A percentile compares a stretch with the other conserved stretches of the same genome.
Evolutionary conservation across 352 stramenopile species (phyloP).

Genomic region (Globisporangium nagaii): DNA sequence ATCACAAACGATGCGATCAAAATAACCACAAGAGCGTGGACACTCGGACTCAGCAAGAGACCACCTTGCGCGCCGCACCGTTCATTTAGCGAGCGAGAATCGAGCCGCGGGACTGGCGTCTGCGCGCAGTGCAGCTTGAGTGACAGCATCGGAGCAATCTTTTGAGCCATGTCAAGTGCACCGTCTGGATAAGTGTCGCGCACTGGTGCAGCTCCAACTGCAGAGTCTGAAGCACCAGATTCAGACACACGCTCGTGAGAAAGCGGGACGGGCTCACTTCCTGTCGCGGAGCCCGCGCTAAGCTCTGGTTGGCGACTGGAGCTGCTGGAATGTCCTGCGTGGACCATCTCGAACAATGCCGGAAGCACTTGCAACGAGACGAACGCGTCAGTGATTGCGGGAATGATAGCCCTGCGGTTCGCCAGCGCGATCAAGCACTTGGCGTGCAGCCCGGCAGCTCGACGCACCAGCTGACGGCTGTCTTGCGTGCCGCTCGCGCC

Average conservation of each 20-base stretch:
- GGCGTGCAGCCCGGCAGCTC: conserved; percentile 25
- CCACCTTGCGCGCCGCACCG: too few species aligned
- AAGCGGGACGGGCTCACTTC: not conserved
- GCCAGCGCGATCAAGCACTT: conserved; percentile 31
- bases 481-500: conserved; percentile 10
- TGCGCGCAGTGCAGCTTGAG: conserved; percentile 6
- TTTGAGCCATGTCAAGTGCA: too few species aligned
- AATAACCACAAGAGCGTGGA: conserved; percentile 25
- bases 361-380: conserved; percentile 12
- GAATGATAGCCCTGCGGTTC: conserved; percentile 19
- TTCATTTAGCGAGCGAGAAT: not conserved
- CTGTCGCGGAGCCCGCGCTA: not conserved
- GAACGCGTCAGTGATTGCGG: conserved; percentile 28
- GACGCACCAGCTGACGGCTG: conserved; percentile 10
- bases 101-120: not conserved
- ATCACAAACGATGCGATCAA: conserved; percentile 26
- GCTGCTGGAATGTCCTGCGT: not conserved
- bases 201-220: not conserved
- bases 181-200: not conserved
- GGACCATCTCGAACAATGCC: conserved; percentile 10
- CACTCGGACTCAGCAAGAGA: conserved; percentile 8
- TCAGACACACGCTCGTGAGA: not conserved
- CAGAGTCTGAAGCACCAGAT: not conserved
- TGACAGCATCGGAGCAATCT: not conserved
- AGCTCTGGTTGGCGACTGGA: not conserved